Evolutionary conservation across 1,284 basidiomycete genomes (phyloP).

Genomic region (Tilletia indica): DNA sequence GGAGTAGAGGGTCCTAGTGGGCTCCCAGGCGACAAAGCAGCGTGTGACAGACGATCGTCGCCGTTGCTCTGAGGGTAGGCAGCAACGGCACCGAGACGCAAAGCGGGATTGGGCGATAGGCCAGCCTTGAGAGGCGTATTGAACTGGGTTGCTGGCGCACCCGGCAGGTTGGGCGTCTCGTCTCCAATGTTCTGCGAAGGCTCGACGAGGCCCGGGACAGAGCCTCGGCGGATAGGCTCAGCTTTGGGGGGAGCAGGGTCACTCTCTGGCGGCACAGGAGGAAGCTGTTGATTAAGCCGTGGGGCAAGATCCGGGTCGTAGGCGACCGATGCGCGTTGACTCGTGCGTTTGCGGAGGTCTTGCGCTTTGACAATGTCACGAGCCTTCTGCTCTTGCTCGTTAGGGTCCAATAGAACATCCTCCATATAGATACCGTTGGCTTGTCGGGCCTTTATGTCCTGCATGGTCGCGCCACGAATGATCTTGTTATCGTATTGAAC

Average conservation of each 20-base stretch:
- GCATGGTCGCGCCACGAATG: conserved; percentile 29
- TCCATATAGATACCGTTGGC: conserved; percentile 27
- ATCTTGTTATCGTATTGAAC: conserved; percentile 22
- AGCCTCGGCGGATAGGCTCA: not conserved
- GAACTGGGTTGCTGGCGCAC: not conserved
- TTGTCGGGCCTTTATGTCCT: conserved; percentile 24
- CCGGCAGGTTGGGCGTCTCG: not conserved
- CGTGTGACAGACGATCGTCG: conserved; percentile 9
- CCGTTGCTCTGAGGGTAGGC: not conserved
- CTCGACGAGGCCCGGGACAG: not conserved
- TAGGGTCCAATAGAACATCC: conserved; percentile 23
- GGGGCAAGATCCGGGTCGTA: conserved; percentile 1
- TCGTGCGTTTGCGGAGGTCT: not conserved
- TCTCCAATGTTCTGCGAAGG: not conserved
- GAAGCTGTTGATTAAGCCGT: conserved; percentile 13
- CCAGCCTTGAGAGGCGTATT: not conserved
- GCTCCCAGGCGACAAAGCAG: not conserved
- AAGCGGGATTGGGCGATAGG: not conserved
- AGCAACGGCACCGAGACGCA: conserved; percentile 1
- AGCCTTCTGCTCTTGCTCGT: conserved; percentile 37
- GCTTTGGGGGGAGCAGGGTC: not conserved
- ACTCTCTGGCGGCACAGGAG: not conserved
- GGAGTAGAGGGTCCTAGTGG: conserved; percentile 9
- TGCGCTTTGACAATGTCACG: conserved; percentile 36
- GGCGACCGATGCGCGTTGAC: not conserved